Percentiles rank a stretch among this genome's conserved stretches.
phyloP scores from a whole-genome alignment of 1,284 basidiomycete species.

The Ceratobasidium sp. region DNA sequence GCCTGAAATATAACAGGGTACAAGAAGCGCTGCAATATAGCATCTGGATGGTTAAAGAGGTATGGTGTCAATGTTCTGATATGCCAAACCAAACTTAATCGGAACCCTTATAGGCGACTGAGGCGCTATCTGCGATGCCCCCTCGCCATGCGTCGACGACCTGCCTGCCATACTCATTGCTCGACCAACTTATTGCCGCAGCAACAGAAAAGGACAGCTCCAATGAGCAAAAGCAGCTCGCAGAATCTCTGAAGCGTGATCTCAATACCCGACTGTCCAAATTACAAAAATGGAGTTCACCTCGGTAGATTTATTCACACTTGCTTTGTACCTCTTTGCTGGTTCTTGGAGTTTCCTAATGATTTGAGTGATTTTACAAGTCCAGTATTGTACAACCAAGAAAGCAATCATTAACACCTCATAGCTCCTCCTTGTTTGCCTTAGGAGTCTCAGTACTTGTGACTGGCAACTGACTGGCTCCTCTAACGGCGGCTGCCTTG shows the following conservation, averaged over 20 bases:
- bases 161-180: constrained; percentile 85
- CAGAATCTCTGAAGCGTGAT: constrained; percentile 36
- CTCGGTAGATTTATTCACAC: constrained; percentile 4
- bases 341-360: constrained; percentile 1
- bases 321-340: constrained; percentile 1
- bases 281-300: constrained; percentile 38
- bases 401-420: not conserved
- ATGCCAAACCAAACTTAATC: constrained; percentile 41
- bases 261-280: constrained; percentile 39
- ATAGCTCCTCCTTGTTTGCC: constrained; percentile 31
- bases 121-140: constrained; percentile 65
- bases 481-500: constrained; percentile 33
- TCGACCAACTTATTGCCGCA: constrained; percentile 85
- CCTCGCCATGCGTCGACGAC: constrained; percentile 69
- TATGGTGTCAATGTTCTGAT: constrained; percentile 54
- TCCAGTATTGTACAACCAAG: constrained; percentile 1
- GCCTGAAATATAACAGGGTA: constrained; percentile 81
- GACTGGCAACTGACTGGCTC: constrained; percentile 26
- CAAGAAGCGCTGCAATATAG: constrained; percentile 80
- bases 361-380: not conserved
- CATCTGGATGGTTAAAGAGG: constrained; percentile 74
- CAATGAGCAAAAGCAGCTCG: constrained; percentile 48
- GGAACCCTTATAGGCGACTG: constrained; percentile 62
- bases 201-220: constrained; percentile 66
- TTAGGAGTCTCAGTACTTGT: not conserved